Conservation (phyloP, 2,329 filamentous ascomycete genomes). For the Mycosphaerelloides madeirae region DNA sequence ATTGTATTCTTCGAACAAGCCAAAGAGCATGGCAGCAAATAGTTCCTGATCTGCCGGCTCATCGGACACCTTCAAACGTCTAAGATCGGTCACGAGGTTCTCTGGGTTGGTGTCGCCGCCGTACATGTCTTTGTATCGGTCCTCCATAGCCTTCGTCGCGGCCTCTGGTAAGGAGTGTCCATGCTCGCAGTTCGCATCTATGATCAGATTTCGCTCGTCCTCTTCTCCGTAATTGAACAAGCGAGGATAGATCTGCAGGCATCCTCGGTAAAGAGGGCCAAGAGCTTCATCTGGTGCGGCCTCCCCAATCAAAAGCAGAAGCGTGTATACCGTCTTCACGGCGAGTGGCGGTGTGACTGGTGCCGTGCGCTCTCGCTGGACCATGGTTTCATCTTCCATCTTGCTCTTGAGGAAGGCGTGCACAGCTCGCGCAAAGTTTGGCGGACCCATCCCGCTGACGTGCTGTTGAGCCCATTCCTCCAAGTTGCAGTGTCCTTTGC, state of each 20-base stretch:
- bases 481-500: conserved; percentile 73
- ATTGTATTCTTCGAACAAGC: conserved; percentile 92
- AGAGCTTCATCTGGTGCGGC: conserved; percentile 62
- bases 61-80: conserved; percentile 80
- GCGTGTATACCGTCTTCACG: conserved; percentile 75
- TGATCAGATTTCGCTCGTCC: conserved; percentile 69
- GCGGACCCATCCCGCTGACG: conserved; percentile 34
- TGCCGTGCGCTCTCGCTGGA: conserved; percentile 65
- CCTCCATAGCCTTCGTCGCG: conserved; percentile 89
- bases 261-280: conserved; percentile 75
- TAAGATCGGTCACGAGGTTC: conserved; percentile 77
- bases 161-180: conserved; percentile 75
- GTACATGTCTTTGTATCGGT: conserved; percentile 98
- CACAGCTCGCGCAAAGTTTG: conserved; percentile 64
- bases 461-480: conserved; percentile 73
- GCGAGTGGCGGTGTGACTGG: conserved; percentile 69
- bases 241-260: conserved; percentile 86
- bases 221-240: conserved; percentile 95
- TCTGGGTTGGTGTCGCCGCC: conserved; percentile 81
- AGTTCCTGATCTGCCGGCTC: conserved; percentile 85
- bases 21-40: conserved; percentile 98
- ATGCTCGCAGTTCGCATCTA: conserved; percentile 71
- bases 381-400: conserved; percentile 71
- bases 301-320: conserved; percentile 70
- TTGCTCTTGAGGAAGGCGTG: conserved; percentile 81